Evolutionary conservation across 2,329 filamentous ascomycete species (phyloP).

Genomic region (Alternaria sp.): DNA sequence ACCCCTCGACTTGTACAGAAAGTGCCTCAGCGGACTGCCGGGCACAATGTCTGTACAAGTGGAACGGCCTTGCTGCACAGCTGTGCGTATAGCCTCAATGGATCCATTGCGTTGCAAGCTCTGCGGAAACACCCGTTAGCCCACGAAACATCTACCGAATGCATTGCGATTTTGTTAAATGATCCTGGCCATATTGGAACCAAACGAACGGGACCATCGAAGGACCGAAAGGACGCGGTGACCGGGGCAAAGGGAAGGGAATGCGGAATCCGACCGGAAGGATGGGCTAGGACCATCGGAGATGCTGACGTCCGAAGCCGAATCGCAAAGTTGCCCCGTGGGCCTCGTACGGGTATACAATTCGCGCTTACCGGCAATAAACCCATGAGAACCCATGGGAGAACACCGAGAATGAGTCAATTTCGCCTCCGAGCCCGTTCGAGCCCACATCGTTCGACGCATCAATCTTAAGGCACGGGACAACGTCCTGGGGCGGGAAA

Average conservation of each 20-base stretch:
- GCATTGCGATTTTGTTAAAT: not conserved
- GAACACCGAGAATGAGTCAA: not conserved
- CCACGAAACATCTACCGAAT: not conserved
- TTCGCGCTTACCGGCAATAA: not conserved
- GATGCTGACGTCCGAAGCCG: slow-evolving; percentile 4
- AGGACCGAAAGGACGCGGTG: not conserved
- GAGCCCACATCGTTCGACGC: slow-evolving; percentile 4
- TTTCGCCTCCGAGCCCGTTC: slow-evolving; percentile 4
- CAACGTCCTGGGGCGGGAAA: not conserved
- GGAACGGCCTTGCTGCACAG: slow-evolving; percentile 74
- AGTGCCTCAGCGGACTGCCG: slow-evolving; percentile 82
- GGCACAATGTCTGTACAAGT: slow-evolving; percentile 77
- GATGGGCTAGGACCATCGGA: slow-evolving; percentile 1
- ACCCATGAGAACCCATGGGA: not conserved
- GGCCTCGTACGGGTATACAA: slow-evolving; percentile 1
- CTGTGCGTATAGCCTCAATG: slow-evolving; percentile 74
- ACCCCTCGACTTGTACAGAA: slow-evolving; percentile 90
- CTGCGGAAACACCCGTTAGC: slow-evolving; percentile 18
- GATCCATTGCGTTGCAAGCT: slow-evolving; percentile 72
- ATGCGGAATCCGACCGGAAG: not conserved
- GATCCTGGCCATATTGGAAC: not conserved
- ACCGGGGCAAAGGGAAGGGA: not conserved
- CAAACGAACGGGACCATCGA: not conserved
- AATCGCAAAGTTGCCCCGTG: not conserved
- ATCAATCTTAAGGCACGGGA: not conserved